Evolutionary conservation across 208 protist genomes (phyloP).

Genomic region (Trypanosoma boissoni): DNA sequence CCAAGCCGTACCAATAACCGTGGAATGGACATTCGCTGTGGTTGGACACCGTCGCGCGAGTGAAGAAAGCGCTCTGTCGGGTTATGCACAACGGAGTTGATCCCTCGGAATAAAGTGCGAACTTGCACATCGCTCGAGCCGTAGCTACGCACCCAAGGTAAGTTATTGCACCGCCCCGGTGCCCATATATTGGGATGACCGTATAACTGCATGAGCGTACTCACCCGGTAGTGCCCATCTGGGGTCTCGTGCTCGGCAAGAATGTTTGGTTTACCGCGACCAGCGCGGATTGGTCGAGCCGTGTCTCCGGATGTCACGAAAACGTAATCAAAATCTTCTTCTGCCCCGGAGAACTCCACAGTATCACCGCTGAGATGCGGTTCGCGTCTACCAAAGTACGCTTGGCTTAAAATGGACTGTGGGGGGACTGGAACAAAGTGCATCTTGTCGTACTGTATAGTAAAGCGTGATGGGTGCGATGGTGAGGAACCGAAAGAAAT

Average conservation of each 20-base stretch:
- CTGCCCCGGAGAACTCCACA: slow-evolving; percentile 28
- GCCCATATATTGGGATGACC: slow-evolving; percentile 73
- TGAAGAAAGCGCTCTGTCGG: slow-evolving; percentile 58
- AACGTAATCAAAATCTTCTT: slow-evolving; percentile 79
- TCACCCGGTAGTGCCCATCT: slow-evolving; percentile 82
- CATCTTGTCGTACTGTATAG: slow-evolving; percentile 50
- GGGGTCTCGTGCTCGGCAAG: slow-evolving; percentile 61
- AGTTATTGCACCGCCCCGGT: slow-evolving; percentile 70
- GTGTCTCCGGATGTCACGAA: slow-evolving; percentile 73
- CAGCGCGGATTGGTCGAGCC: slow-evolving; percentile 47
- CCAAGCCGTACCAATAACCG: slow-evolving; percentile 73
- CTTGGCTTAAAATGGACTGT: slow-evolving; percentile 76
- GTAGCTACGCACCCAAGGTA: slow-evolving; percentile 61
- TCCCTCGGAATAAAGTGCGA: slow-evolving; percentile 67
- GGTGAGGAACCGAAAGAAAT: slow-evolving; percentile 20
- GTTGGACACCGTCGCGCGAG: slow-evolving; percentile 51
- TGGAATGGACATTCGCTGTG: slow-evolving; percentile 58
- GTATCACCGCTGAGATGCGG: slow-evolving; percentile 28
- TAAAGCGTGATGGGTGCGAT: slow-evolving; percentile 32
- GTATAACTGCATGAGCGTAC: slow-evolving; percentile 83
- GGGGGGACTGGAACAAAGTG: slow-evolving; percentile 33
- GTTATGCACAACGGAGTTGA: slow-evolving; percentile 74
- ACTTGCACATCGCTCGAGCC: slow-evolving; percentile 73
- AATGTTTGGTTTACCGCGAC: slow-evolving; percentile 42
- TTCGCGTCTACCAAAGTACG: slow-evolving; percentile 59